Percentiles rank a stretch among this genome's conserved stretches.
Conservation (phyloP, 1,284 basidiomycete genomes). For the Cystobasidium sp. region DNA sequence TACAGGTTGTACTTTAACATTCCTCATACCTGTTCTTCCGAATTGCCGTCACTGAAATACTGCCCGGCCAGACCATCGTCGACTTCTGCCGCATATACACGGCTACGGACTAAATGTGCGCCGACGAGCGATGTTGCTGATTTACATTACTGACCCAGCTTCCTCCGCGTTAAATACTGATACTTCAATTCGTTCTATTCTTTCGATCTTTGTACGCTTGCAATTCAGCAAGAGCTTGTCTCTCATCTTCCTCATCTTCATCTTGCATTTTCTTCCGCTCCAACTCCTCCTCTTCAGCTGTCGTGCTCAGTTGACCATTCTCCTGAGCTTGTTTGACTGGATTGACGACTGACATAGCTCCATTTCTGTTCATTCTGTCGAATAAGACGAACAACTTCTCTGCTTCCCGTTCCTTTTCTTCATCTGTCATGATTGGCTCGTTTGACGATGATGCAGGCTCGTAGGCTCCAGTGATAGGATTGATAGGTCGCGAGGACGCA, state of each 20-base stretch:
- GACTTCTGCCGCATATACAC: too few species aligned
- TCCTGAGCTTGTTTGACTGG: conserved; percentile 50
- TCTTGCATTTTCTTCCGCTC: conserved; percentile 76
- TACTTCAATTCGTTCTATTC: not conserved
- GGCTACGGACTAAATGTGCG: too few species aligned
- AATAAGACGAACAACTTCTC: conserved; percentile 88
- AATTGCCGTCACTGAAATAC: too few species aligned
- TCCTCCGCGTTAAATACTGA: not conserved
- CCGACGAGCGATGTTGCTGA: not conserved
- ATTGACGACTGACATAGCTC: conserved; percentile 56
- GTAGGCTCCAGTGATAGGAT: conserved; percentile 77
- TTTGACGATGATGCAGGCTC: conserved; percentile 54
- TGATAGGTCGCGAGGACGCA: conserved; percentile 59
- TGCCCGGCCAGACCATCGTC: too few species aligned
- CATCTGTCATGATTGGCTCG: conserved; percentile 74
- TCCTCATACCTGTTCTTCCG: too few species aligned
- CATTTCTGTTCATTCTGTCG: conserved; percentile 75
- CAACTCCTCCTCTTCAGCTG: conserved; percentile 58
- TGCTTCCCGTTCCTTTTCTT: conserved; percentile 87
- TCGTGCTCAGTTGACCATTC: conserved; percentile 50
- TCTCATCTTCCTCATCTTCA: conserved; percentile 62
- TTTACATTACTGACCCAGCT: not conserved
- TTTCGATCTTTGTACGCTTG: conserved; percentile 43
- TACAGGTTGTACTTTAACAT: too few species aligned
- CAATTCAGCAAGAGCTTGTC: conserved; percentile 48